Evolutionary conservation across 176 grass and related monocot genomes (phyloP).

Genomic region (Oryza meyeriana): DNA sequence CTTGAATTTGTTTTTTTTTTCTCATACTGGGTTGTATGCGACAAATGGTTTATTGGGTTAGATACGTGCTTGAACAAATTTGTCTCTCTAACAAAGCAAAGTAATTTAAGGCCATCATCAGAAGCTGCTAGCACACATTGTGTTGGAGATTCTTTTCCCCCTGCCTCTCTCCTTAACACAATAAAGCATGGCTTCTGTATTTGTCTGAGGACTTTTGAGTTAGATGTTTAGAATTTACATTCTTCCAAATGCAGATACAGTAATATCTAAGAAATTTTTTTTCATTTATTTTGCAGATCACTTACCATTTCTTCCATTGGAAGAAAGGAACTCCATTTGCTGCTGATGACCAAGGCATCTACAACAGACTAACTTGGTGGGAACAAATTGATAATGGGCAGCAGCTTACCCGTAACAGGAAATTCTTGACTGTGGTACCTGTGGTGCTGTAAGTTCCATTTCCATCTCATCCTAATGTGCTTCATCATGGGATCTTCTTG

Average conservation of each 20-base stretch:
- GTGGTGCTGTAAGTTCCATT: slow-evolving; percentile 57
- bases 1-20: background rate
- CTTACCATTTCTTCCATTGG: slow-evolving; percentile 65
- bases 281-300: slow-evolving; percentile 33
- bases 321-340: slow-evolving; percentile 69
- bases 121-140: background rate
- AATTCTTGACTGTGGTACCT: slow-evolving; percentile 61
- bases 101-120: background rate
- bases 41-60: background rate
- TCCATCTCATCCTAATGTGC: background rate
- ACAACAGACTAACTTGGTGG: slow-evolving; percentile 67
- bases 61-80: background rate
- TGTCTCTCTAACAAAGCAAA: background rate
- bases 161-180: background rate
- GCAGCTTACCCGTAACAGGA: slow-evolving; percentile 60
- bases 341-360: slow-evolving; percentile 62
- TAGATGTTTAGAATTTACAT: background rate
- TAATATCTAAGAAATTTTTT: background rate
- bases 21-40: background rate
- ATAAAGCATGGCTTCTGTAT: background rate
- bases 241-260: background rate
- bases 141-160: background rate
- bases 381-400: slow-evolving; percentile 63
- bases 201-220: background rate
- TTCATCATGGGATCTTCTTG: background rate